Evolutionary conservation across 805 yeast genomes (phyloP).

Genomic region (Saccharomycopsis selenospora): DNA sequence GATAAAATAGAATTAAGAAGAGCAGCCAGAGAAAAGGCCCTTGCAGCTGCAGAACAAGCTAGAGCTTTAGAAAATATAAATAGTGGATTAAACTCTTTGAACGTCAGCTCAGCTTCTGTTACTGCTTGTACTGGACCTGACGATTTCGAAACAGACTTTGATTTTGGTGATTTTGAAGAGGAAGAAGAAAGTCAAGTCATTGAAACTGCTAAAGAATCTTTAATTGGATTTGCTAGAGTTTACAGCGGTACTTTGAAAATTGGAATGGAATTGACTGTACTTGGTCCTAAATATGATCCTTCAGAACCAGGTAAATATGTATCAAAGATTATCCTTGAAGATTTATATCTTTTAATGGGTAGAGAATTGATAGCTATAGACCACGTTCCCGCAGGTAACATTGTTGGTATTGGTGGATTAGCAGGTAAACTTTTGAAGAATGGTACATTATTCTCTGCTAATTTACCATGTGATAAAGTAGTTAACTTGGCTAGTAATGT

Average conservation of each 20-base stretch:
- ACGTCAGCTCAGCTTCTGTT: conserved; percentile 25
- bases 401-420: conserved; percentile 89
- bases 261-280: conserved; percentile 68
- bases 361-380: conserved; percentile 72
- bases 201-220: conserved; percentile 43
- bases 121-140: conserved; percentile 25
- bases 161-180: conserved; percentile 32
- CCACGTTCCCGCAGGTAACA: conserved; percentile 88
- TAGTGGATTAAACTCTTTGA: conserved; percentile 8
- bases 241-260: conserved; percentile 75
- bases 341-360: conserved; percentile 84
- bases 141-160: conserved; percentile 28
- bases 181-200: conserved; percentile 34
- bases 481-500: conserved; percentile 74
- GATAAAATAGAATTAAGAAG: conserved; percentile 58
- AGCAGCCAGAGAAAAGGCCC: conserved; percentile 59
- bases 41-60: conserved; percentile 37
- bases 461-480: conserved; percentile 42
- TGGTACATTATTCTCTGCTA: conserved; percentile 53
- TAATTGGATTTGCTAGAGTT: conserved; percentile 83
- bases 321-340: conserved; percentile 53
- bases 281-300: conserved; percentile 88
- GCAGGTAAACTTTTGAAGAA: conserved; percentile 76
- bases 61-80: conserved; percentile 28
- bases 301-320: conserved; percentile 46